These are phyloP conservation scores for Haplosporangium sp. DNA, from an alignment of 371 early-diverging fungal species.

Conservation along the genomic window DNA sequence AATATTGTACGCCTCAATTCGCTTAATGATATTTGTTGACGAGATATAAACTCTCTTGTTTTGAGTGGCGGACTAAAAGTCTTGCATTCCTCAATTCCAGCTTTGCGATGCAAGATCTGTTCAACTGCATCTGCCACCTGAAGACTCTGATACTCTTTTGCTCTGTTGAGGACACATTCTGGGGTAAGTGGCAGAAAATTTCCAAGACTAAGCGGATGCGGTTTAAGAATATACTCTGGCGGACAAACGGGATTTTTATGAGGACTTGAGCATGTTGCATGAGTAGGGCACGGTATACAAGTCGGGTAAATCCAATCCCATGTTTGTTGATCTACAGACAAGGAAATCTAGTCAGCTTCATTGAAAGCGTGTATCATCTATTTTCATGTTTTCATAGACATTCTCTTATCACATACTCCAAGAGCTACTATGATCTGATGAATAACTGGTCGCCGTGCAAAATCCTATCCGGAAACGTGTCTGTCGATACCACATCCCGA, in stretches of 20 bases:
- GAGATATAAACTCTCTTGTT: constrained; percentile 5
- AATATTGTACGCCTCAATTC: constrained; percentile 14
- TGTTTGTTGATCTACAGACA: constrained; percentile 8
- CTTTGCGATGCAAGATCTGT: constrained; percentile 15
- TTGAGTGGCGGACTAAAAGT: constrained; percentile 1
- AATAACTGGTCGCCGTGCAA: constrained; percentile 8
- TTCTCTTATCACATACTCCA: neutral
- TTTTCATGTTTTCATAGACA: neutral
- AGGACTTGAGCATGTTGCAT: constrained; percentile 16
- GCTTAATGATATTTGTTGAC: constrained; percentile 18
- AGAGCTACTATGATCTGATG: neutral
- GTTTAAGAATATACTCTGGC: constrained; percentile 23
- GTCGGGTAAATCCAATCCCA: constrained; percentile 29
- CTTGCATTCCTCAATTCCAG: constrained; percentile 30
- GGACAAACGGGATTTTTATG: constrained; percentile 18
- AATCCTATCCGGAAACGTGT: constrained; percentile 33
- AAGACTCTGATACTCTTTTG: constrained; percentile 33
- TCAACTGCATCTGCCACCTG: constrained; percentile 38
- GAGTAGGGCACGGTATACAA: constrained; percentile 38
- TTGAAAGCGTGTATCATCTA: neutral
- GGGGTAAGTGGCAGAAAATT: constrained; percentile 30
- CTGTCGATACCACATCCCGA: constrained; percentile 35
- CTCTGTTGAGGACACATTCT: constrained; percentile 25
- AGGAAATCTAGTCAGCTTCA: neutral
- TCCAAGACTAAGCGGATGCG: constrained; percentile 24